Conservation (phyloP, 768 basidiomycete species). For the Tricholoma matsutake region DNA sequence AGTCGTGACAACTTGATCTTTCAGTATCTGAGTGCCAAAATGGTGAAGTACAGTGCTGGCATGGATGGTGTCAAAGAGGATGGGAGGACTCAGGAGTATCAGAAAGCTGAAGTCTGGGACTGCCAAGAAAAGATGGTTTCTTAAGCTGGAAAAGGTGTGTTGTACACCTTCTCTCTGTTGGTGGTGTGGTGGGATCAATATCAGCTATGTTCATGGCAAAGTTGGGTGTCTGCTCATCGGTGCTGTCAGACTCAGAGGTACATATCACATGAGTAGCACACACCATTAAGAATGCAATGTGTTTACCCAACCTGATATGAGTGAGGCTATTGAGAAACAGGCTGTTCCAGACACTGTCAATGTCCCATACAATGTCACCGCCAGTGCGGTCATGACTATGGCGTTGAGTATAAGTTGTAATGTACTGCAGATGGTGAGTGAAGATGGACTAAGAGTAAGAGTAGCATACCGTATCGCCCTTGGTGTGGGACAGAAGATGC, state of each 20-base stretch:
- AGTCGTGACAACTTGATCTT: neutral
- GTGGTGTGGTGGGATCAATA: too few species aligned
- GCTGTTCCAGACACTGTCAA: slow-evolving; percentile 16
- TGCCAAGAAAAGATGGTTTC: neutral
- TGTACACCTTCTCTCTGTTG: too few species aligned
- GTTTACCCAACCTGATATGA: slow-evolving; percentile 8
- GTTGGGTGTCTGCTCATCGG: slow-evolving; percentile 14
- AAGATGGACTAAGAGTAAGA: slow-evolving; percentile 7
- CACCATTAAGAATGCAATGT: slow-evolving; percentile 18
- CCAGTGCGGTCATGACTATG: slow-evolving; percentile 11
- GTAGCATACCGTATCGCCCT: slow-evolving; percentile 15
- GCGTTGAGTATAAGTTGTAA: slow-evolving; percentile 11
- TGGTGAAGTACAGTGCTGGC: slow-evolving; percentile 12
- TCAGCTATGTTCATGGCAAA: too few species aligned
- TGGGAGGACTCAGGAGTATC: slow-evolving; percentile 10
- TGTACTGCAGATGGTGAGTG: slow-evolving; percentile 16
- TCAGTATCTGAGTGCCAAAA: slow-evolving; percentile 10
- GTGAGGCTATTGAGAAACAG: slow-evolving; percentile 13
- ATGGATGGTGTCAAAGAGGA: slow-evolving; percentile 18
- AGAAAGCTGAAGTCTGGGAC: slow-evolving; percentile 7
- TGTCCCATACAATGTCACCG: slow-evolving; percentile 10
- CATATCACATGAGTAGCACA: neutral
- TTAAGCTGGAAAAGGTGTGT: slow-evolving; percentile 12
- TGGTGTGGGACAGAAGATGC: slow-evolving; percentile 17
- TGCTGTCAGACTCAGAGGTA: neutral